phyloP scores from a whole-genome alignment of 2,329 filamentous ascomycete genomes.

The Aspergillus amoenus region DNA sequence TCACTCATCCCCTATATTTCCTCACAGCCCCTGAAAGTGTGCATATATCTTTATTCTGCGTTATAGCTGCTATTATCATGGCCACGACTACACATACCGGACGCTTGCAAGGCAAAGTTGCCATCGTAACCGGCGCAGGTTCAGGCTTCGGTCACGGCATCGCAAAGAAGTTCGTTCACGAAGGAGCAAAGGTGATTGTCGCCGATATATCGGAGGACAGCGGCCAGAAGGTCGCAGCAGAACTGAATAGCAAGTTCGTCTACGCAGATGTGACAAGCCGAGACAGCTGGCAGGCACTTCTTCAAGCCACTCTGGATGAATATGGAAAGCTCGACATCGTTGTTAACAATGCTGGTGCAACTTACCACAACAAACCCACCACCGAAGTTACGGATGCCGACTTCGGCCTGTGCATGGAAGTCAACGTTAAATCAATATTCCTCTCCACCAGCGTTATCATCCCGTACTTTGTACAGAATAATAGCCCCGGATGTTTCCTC shows the following conservation, averaged over 20 bases:
- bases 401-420: slow-evolving; percentile 40
- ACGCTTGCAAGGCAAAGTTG: slow-evolving; percentile 40
- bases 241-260: slow-evolving; percentile 22
- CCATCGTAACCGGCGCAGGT: slow-evolving; percentile 41
- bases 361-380: slow-evolving; percentile 38
- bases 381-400: slow-evolving; percentile 40
- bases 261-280: slow-evolving; percentile 26
- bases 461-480: slow-evolving; percentile 35
- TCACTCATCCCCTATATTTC: neutral
- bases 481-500: slow-evolving; percentile 37
- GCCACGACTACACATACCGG: slow-evolving; percentile 3
- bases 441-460: slow-evolving; percentile 34
- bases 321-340: slow-evolving; percentile 40
- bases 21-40: neutral
- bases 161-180: slow-evolving; percentile 34
- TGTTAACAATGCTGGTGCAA: slow-evolving; percentile 47
- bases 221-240: slow-evolving; percentile 24
- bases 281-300: slow-evolving; percentile 28
- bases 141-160: slow-evolving; percentile 40
- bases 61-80: neutral
- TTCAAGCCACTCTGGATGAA: slow-evolving; percentile 22
- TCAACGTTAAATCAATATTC: slow-evolving; percentile 44
- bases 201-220: slow-evolving; percentile 34
- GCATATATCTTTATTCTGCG: neutral
- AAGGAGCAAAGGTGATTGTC: slow-evolving; percentile 39